Percentiles rank a stretch among this genome's conserved stretches.
phyloP scores from a whole-genome alignment of 1,284 basidiomycete genomes.

The Termitomyces sp. region DNA sequence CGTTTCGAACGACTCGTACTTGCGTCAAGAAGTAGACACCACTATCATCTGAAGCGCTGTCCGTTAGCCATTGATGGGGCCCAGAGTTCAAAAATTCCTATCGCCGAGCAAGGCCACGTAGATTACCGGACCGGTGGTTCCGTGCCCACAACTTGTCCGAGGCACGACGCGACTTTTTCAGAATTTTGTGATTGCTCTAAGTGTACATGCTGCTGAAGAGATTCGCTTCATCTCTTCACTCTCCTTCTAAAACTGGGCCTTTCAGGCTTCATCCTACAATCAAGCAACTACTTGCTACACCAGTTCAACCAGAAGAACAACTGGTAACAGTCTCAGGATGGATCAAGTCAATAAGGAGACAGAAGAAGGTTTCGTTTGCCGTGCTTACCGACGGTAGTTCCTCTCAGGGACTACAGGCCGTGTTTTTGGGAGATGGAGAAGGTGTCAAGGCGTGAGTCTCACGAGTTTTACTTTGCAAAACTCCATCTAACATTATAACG shows the following conservation, averaged over 20 bases:
- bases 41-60: not conserved
- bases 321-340: conserved; percentile 60
- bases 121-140: not conserved
- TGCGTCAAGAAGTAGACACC: not conserved
- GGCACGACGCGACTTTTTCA: not conserved
- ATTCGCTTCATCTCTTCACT: conserved; percentile 18
- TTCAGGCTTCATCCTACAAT: conserved; percentile 49
- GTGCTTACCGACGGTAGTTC: conserved; percentile 81
- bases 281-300: conserved; percentile 44
- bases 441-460: conserved; percentile 36
- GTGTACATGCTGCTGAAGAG: conserved; percentile 14
- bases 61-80: not conserved
- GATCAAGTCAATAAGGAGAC: conserved; percentile 78
- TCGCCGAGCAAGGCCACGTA: not conserved
- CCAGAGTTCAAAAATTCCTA: not conserved
- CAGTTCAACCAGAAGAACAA: conserved; percentile 10
- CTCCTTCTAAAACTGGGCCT: conserved; percentile 6
- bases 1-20: not conserved
- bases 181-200: not conserved
- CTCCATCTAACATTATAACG: not conserved
- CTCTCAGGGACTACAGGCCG: conserved; percentile 67
- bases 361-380: conserved; percentile 84
- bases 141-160: not conserved
- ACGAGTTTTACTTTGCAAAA: not conserved
- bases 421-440: conserved; percentile 43